Percentiles rank a stretch among this genome's conserved stretches.
Conservation (phyloP, 108 stramenopile species). For the Seminavis robusta region DNA sequence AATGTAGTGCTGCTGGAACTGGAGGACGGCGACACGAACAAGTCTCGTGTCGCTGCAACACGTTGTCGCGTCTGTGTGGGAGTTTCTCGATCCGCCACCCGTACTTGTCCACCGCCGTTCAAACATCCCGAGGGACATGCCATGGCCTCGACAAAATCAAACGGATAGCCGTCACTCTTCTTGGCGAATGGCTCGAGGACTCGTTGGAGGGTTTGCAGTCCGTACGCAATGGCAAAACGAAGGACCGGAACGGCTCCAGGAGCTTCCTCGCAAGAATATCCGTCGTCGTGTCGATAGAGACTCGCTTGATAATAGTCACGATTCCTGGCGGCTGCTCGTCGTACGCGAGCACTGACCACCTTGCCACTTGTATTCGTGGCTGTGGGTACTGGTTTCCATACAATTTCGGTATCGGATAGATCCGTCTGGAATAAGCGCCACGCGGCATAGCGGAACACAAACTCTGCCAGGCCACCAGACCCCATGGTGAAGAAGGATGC, state of each 20-base stretch:
- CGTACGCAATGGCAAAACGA: constrained; percentile 92
- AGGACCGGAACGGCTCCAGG: constrained; percentile 42
- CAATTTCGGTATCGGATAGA: constrained; percentile 32
- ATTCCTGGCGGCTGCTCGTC: constrained; percentile 19
- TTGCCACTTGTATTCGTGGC: constrained; percentile 2
- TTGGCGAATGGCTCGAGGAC: constrained; percentile 51
- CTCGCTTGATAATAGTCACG: constrained; percentile 54
- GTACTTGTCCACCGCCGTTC: constrained; percentile 95
- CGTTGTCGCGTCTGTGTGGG: constrained; percentile 74
- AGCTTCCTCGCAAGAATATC: constrained; percentile 33
- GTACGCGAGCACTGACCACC: constrained; percentile 8
- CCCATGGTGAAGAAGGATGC: constrained; percentile 29
- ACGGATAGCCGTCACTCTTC: constrained; percentile 9
- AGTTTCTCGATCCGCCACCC: constrained; percentile 52
- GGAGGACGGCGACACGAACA: constrained; percentile 13
- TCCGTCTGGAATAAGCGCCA: constrained; percentile 46
- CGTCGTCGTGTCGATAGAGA: constrained; percentile 52
- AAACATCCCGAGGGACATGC: constrained; percentile 97
- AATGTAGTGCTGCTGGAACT: neutral
- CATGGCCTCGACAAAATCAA: constrained; percentile 95
- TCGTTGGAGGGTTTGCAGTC: constrained; percentile 95
- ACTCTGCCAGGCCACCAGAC: constrained; percentile 81
- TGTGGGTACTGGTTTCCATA: constrained; percentile 43
- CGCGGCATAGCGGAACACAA: constrained; percentile 70
- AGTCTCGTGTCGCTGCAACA: constrained; percentile 30